Evolutionary conservation across 768 basidiomycete species (phyloP), one percentile per base, ranked within the genome.

Genomic region (Tulasnella sp.): DNA sequence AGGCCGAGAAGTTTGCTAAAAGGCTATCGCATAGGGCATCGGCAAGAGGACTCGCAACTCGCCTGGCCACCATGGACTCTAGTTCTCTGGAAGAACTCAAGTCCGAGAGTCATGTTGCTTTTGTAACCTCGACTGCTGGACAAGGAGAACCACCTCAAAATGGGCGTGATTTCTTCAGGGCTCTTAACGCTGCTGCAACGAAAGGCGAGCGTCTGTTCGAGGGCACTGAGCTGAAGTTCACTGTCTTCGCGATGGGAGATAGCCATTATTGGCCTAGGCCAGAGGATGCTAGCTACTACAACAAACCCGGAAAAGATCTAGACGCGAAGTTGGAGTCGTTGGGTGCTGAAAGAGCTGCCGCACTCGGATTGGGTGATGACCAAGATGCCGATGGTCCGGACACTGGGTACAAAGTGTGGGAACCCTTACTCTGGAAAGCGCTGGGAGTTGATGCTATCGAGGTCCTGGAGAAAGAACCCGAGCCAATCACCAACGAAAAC

Each of bases 121-220:
- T 98, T 63, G 69, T 99, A 56, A 92, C 90, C 5, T 92, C 88
- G 16, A 83, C 81, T 10, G 93, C 95, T 7, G 95, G 95, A 9
- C 95, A 99, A 66, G 95, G 95, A 39, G 95, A 99, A 67, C 81
- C 89, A 37, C 95, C 95, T 13, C 92, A 98, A 70, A 98, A 99
- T 65, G 93, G 84, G 32, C 77, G 95, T 37, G 79, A 78, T 37
- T 78, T 92, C 62, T 82, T 83, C 73, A 96, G 93, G 69, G 73
- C 84, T 3, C 59, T 95, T 58, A 83, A 84, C 58, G 80, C 79
- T 6, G 75, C 78, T 5, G 63, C 57, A 7, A 66, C 70, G 8
- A 70, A 70, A n/a, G 76, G 76, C 16, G 80, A 82, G 45, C 70
- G 67, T 48, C 69, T 73, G 4, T 69, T 90, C 37, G 40, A 37